Evolutionary conservation across 106 monocot genomes (phyloP), one percentile per base, ranked within the genome.

Genomic region (Hemerocallis citrina): DNA sequence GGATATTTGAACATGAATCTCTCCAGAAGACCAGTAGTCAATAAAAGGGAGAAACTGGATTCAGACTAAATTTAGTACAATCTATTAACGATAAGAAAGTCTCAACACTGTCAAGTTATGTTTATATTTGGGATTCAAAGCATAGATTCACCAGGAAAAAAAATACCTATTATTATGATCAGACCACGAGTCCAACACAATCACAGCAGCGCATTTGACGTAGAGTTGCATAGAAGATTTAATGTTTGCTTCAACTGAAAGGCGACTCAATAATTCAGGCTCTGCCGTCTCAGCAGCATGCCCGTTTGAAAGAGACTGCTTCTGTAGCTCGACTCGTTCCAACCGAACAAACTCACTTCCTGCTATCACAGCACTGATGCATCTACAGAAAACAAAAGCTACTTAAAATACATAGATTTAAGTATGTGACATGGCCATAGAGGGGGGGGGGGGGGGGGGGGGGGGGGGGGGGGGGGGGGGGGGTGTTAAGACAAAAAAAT

Each of bases 221-320:
- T 63, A 98, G 28, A 84, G 39, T 66, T 92, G 91, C 91, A 98
- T 88, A 15, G 81, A 57, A 62, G 87, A 88, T 57, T 98, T 98
- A 35, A 92, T 84, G 74, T 77, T 91, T 66, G 79, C 74, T 72
- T 88, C 87, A 52, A 82, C 77, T 34, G 77, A 72, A 6, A 24
- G 33, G 37, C 79, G 91, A 34, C 52, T 82, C 12, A 71, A 70
- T 39, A 74, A 43, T 65, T 92, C 91, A 34, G 76, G 62, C 32
- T 84, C 75, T 43, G 68, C 27, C 51, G 55, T 62, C 63, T 77
- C 81, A 57, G 24, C 63, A 32, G 58, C 57, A 71, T 74, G 81
- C 30, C 81, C 87, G 68, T 91, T 87, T 6, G 87, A 77, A 49
- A 78, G 64, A 45, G 81, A 67, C 35, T 55, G 81, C 48, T 67